Evolutionary conservation across 2,329 filamentous ascomycete species (phyloP), one percentile per base, ranked within the genome.

Genomic region (Eurotiales sp.): DNA sequence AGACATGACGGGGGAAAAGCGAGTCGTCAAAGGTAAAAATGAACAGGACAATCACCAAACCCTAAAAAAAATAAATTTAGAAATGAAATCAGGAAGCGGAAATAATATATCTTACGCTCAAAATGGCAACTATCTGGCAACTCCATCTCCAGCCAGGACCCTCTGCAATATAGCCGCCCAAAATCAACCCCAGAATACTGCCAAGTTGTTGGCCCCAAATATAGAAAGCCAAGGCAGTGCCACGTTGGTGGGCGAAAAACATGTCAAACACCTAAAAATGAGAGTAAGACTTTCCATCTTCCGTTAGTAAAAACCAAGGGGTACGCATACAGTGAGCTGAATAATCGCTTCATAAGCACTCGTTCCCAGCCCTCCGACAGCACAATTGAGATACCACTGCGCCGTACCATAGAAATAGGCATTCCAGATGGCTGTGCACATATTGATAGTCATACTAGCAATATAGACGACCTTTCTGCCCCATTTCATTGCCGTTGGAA

Each of bases 131-230:
- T 34, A 68, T 66, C n/a, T 59, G 59, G 27, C 56, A 55, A 21
- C 60, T 58, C 65, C 68, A 71, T 29, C 68, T 61, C 68, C 68
- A 72, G 23, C 65, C 64, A 4, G 17, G 66, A 59, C 4, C 61
- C 61, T 42, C 71, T 39, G 42, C 63, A 23, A 71, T 70, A 15
- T 63, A 65, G 4, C 68, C 67, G 1, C 69, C 68, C 8, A 67
- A 53, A 25, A 72, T 71, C 2, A 72, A 51, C 0, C 68, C 69
- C 3, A 72, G 55, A 14, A 72, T 71, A 0, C 65, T 68, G 0
- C 69, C 69, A 2, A 71, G 59, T 45, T 72, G 69, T 46, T 72
- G 69, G 8, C 68, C 69, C 53, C 71, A 72, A 8, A 72, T 61
- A 40, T 71, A 71, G 15, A 67, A 58, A 2, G 68, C 61, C n/a